A percentile compares a stretch with the other conserved stretches of the same genome.
phyloP scores from a whole-genome alignment of 192 early-diverging fungal species.

The Backusella mclennaniae region DNA sequence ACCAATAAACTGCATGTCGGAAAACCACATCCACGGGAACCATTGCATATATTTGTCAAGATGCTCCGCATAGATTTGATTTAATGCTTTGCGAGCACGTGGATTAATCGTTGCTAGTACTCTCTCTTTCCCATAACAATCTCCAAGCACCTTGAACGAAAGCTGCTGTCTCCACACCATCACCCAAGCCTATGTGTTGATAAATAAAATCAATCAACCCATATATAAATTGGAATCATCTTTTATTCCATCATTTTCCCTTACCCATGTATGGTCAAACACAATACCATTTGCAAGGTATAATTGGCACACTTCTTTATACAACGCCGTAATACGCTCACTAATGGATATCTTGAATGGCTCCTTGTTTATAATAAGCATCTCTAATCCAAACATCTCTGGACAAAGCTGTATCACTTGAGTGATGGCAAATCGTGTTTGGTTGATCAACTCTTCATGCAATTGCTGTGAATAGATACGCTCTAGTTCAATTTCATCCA shows the following conservation, averaged over 20 bases:
- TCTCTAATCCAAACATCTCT: slow-evolving; percentile 26
- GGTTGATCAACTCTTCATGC: slow-evolving; percentile 18
- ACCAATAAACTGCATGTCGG: slow-evolving; percentile 36
- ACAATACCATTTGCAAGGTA: slow-evolving; percentile 17
- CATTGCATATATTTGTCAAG: slow-evolving; percentile 36
- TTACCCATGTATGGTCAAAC: slow-evolving; percentile 38
- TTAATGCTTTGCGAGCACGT: slow-evolving; percentile 22
- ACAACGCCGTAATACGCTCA: slow-evolving; percentile 14
- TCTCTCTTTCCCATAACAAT: slow-evolving; percentile 18
- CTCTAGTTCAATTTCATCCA: slow-evolving; percentile 25
- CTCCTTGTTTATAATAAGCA: neutral
- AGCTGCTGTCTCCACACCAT: slow-evolving; percentile 34
- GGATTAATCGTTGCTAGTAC: slow-evolving; percentile 23
- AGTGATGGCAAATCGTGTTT: slow-evolving; percentile 14
- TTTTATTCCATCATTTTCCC: neutral
- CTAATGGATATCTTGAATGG: neutral
- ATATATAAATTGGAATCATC: neutral
- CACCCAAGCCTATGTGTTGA: slow-evolving; percentile 25
- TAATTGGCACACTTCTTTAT: slow-evolving; percentile 13
- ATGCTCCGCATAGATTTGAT: slow-evolving; percentile 25
- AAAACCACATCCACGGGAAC: slow-evolving; percentile 37
- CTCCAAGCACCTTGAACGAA: slow-evolving; percentile 19
- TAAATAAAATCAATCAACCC: neutral
- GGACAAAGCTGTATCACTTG: slow-evolving; percentile 20
- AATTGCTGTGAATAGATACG: slow-evolving; percentile 24